Evolutionary conservation across 306 rosid genomes (phyloP).

Genomic region (Comarum palustre): DNA sequence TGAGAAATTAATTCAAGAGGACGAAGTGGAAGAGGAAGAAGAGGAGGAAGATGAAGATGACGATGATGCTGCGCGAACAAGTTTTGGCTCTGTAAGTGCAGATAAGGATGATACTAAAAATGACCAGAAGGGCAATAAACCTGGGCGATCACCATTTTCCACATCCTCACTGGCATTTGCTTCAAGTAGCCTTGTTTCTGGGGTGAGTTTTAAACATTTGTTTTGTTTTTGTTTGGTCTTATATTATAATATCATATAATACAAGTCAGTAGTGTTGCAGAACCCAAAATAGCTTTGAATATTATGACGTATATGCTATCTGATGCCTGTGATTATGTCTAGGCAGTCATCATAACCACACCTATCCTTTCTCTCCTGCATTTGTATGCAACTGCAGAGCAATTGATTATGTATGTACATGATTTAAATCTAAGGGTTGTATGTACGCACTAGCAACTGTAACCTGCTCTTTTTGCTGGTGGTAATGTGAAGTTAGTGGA

Average conservation of each 20-base stretch:
- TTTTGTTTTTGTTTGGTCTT: background rate
- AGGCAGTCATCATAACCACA: too few relatives aligned
- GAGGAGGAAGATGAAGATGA: constrained; percentile 40
- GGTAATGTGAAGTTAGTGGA: background rate
- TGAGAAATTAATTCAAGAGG: constrained; percentile 33
- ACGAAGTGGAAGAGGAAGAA: constrained; percentile 35
- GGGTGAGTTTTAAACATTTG: constrained; percentile 54
- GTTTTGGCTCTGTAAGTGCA: constrained; percentile 65
- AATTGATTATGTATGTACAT: background rate
- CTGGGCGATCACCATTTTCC: constrained; percentile 74
- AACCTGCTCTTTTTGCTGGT: background rate
- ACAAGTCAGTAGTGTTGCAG: background rate
- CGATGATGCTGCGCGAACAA: constrained; percentile 58
- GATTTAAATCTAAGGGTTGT: background rate
- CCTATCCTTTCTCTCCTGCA: background rate
- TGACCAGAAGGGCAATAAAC: constrained; percentile 49
- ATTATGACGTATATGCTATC: constrained; percentile 9
- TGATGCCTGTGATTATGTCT: background rate
- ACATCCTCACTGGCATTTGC: constrained; percentile 71
- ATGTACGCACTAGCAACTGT: background rate
- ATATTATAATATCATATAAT: background rate
- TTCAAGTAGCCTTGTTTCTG: constrained; percentile 63
- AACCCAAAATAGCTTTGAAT: constrained; percentile 4
- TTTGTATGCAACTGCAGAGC: background rate
- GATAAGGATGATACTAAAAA: constrained; percentile 45